Evolutionary conservation across 1,139 yeast species (phyloP), one percentile per base, ranked within the genome.

Genomic region (Geotrichum cucujoidarum): DNA sequence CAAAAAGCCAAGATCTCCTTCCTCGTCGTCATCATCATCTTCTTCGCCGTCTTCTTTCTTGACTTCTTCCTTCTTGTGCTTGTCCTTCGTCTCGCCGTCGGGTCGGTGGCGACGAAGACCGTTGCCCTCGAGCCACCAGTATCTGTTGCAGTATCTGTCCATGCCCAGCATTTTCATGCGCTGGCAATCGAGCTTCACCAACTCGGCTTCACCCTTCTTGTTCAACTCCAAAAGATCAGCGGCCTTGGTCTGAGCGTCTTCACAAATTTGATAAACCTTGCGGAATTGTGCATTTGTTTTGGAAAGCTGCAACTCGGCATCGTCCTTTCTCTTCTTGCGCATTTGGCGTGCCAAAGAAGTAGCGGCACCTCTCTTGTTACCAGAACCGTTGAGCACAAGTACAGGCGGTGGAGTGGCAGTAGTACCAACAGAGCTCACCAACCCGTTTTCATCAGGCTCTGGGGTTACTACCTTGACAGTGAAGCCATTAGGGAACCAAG

Each of bases 41-140:
- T 64, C 57, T 17, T 43, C 46, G n/a, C 43, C 51, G 0, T 43
- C 51, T 14, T 54, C 51, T 8, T 37, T 38, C 27, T 24, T 24
- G 27, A 24, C 10, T 6, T 10, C 27, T 10, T 16, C 43, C 44
- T 53, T 57, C 42, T 21, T 34, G n/a, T 4, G 25, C 17, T 8
- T 4, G 57, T 60, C 4, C 2, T 63, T 66, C 4, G 68, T 70
- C 11, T 69, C 69, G 10, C 69, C 75, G n/a, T 65, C 71, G 21
- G 60, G 67, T 22, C 63, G 20, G 11, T 17, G 51, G 14, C 65
- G 10, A 68, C 63, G 39, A 69, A 65, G 32, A 0, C 97, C 97
- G 60, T 83, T 83, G 55, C 77, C 75, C 62, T 92, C 97, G 62
- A 90, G 81, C 96, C 96, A 92, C 95, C 95, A 94, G 64, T 90